Base-by-base conservation (phyloP, 805 yeast species). In the Hanseniaspora taiwanica region DNA sequence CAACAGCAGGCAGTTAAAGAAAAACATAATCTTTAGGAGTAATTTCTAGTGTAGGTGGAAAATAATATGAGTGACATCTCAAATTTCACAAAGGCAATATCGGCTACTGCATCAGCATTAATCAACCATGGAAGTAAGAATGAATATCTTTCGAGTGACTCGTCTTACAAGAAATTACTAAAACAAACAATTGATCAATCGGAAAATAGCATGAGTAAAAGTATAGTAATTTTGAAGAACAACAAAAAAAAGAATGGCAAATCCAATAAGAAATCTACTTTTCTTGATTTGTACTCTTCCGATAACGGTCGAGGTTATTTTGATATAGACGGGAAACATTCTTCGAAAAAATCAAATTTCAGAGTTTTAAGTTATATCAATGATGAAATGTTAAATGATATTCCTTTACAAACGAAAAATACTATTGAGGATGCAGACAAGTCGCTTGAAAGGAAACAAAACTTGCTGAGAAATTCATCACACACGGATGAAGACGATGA, bases 341-440 rank as follows among this genome's bases (percentile, higher is more conserved):
- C 64, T 2, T 40, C 44, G 4, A 50, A 58, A 17, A 69, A 65
- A 44, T 59, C 66, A 16, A 65, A 67, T 9, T 70, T 64, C 40
- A 66, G 69, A 45, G 72, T 73, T 21, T 58, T 74, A 40, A 64
- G 72, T 23, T 60, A 67, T 38, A 62, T 80, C n/a, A 71, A 81
- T 14, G 82, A 76, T 47, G 82, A 77, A 27, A 49, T 80, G 46
- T 60, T 81, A 25, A 53, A 59, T 6, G 74, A 76, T 38, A 57
- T 78, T 14, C 82, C 83, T 1, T 55, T 53, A 13, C 47, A 44
- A 20, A 8, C 25, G 0, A 21, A 27, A n/a, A n/a, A n/a, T n/a
- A n/a, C n/a, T n/a, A n/a, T n/a, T n/a, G n/a, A n/a, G n/a, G n/a
- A n/a, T n/a, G n/a, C n/a, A n/a, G n/a, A n/a, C n/a, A n/a, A n/a